A percentile compares a stretch with the other conserved stretches of the same genome.
These are phyloP conservation scores for Boeremia lycopersici DNA, from an alignment of 2,329 filamentous ascomycete species.

Conservation along the genomic window DNA sequence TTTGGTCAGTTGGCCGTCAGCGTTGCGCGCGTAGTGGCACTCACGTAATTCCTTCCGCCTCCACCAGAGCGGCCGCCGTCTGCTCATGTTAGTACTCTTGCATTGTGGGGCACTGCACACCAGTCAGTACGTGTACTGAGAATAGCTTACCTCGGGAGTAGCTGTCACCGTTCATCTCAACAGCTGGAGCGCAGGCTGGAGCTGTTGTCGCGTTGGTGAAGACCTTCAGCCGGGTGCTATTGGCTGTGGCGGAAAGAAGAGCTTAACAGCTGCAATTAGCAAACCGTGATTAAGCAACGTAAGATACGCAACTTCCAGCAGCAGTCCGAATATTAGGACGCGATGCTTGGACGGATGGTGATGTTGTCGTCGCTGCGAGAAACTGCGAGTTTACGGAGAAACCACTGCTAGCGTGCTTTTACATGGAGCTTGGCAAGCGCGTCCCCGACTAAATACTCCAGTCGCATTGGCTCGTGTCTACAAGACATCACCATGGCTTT, in stretches of 20 bases:
- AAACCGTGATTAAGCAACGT: constrained; percentile 24
- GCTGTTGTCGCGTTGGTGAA: constrained; percentile 5
- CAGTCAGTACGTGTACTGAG: constrained; percentile 46
- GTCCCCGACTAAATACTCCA: too few species aligned
- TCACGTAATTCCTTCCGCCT: constrained; percentile 47
- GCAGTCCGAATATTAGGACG: constrained; percentile 4
- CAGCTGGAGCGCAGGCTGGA: constrained; percentile 21
- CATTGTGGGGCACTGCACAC: constrained; percentile 35
- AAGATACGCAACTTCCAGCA: constrained; percentile 3
- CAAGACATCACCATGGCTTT: constrained; percentile 45
- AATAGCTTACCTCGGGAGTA: constrained; percentile 73
- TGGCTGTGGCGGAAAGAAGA: constrained; percentile 1
- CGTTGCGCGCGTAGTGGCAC: constrained; percentile 26
- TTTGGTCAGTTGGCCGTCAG: constrained; percentile 29
- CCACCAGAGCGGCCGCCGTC: constrained; percentile 46
- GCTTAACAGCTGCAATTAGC: constrained; percentile 17
- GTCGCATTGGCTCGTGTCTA: not conserved
- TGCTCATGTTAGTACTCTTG: constrained; percentile 40
- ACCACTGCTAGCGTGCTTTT: constrained; percentile 11
- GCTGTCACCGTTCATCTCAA: constrained; percentile 81
- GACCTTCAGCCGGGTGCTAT: constrained; percentile 7
- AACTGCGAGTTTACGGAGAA: constrained; percentile 12
- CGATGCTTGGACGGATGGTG: constrained; percentile 11
- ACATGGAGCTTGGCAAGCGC: too few species aligned
- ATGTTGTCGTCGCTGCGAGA: constrained; percentile 14